These are phyloP conservation scores for Sarocladium strictum DNA, from an alignment of 2,329 filamentous ascomycete species.

Conservation along the genomic window DNA sequence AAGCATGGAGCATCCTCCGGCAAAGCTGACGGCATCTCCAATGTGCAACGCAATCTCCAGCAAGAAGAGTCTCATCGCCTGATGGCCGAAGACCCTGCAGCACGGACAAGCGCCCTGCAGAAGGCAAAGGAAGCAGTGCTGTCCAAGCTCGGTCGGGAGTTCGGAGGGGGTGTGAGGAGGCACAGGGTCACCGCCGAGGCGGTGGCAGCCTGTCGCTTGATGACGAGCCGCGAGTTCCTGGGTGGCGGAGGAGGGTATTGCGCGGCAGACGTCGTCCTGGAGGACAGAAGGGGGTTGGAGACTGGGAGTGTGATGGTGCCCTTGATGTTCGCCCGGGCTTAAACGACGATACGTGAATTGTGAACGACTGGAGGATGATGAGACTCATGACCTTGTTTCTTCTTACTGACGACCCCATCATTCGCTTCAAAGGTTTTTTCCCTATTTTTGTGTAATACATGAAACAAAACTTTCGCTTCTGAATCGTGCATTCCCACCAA, in stretches of 20 bases:
- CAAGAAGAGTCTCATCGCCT: constrained; percentile 50
- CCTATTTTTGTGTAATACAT: constrained; percentile 13
- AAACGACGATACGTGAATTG: constrained; percentile 11
- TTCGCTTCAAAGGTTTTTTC: constrained; percentile 13
- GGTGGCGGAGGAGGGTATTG: constrained; percentile 17
- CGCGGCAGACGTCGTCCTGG: constrained; percentile 25
- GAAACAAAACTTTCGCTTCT: constrained; percentile 1
- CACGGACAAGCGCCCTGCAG: constrained; percentile 47
- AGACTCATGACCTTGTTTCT: constrained; percentile 16
- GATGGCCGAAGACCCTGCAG: constrained; percentile 51
- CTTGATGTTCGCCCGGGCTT: constrained; percentile 50
- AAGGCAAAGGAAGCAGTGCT: constrained; percentile 57
- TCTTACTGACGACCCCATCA: constrained; percentile 10
- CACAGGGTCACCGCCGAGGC: constrained; percentile 26
- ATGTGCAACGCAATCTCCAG: constrained; percentile 52
- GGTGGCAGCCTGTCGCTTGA: constrained; percentile 26
- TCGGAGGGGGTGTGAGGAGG: constrained; percentile 16
- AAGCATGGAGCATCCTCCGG: not conserved
- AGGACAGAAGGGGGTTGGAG: constrained; percentile 42
- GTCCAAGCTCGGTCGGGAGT: constrained; percentile 51
- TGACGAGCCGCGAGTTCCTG: constrained; percentile 23
- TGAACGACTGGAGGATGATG: constrained; percentile 22
- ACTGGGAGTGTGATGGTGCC: constrained; percentile 51
- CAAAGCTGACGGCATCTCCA: constrained; percentile 38
- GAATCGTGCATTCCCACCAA: not conserved